Conservation (phyloP, 352 stramenopile species). For the Pythium brachiatum region DNA sequence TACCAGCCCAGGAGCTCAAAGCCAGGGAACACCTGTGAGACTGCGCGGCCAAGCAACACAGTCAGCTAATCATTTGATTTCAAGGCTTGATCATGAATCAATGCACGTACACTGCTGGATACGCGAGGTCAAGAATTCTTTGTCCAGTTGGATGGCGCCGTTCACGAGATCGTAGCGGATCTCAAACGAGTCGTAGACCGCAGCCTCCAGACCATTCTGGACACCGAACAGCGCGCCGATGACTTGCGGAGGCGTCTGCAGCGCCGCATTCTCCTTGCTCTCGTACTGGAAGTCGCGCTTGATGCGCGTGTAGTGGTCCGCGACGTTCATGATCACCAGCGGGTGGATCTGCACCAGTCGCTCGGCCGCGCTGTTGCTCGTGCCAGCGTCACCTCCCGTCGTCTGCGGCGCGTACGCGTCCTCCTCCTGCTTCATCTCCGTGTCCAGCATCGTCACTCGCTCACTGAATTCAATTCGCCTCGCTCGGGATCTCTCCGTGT, state of each 20-base stretch:
- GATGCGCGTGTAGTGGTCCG: constrained; percentile 93
- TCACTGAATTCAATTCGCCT: no score
- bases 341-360: constrained; percentile 77
- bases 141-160: constrained; percentile 71
- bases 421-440: constrained; percentile 46
- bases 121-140: constrained; percentile 74
- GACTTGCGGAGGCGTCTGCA: constrained; percentile 51
- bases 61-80: neutral
- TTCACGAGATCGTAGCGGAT: constrained; percentile 67
- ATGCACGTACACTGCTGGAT: constrained; percentile 72
- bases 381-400: constrained; percentile 31
- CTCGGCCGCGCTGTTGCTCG: constrained; percentile 36
- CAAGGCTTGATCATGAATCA: neutral
- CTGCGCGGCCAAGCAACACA: constrained; percentile 19
- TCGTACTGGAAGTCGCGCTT: constrained; percentile 53
- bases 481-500: neutral
- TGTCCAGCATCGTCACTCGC: constrained; percentile 41
- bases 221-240: constrained; percentile 93
- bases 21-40: constrained; percentile 82
- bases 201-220: constrained; percentile 77
- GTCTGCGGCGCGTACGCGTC: constrained; percentile 26
- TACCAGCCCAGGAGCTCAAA: constrained; percentile 91
- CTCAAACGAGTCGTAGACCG: constrained; percentile 89
- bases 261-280: constrained; percentile 12
- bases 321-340: constrained; percentile 93